Conservation (phyloP, 2,329 filamentous ascomycete genomes). For the Periglandula ipomoeae region DNA sequence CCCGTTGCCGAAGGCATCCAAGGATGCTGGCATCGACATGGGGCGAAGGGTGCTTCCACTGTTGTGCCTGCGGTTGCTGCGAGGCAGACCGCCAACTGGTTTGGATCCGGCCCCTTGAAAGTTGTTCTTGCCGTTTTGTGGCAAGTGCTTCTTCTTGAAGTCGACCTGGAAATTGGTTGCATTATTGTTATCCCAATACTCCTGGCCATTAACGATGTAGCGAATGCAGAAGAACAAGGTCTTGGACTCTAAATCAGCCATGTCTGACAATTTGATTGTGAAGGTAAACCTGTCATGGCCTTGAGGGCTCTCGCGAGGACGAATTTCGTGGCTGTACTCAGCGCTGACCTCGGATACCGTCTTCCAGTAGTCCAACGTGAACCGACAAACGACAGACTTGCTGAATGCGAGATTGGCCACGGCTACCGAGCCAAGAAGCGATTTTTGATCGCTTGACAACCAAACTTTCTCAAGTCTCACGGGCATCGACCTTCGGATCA, state of each 20-base stretch:
- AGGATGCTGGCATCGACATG: constrained; percentile 45
- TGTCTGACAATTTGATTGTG: constrained; percentile 84
- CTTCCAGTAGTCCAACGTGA: constrained; percentile 98
- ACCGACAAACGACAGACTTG: constrained; percentile 82
- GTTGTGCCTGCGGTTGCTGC: constrained; percentile 51
- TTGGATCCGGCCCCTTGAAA: constrained; percentile 41
- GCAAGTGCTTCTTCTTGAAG: constrained; percentile 71
- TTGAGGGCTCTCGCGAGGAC: constrained; percentile 52
- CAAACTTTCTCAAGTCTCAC: constrained; percentile 81
- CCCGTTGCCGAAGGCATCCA: constrained; percentile 64
- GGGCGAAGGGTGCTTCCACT: constrained; percentile 34
- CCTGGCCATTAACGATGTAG: constrained; percentile 73
- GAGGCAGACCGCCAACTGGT: constrained; percentile 48
- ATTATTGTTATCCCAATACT: constrained; percentile 94
- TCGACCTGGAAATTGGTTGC: constrained; percentile 86
- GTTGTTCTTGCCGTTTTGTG: constrained; percentile 48
- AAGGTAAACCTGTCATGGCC: constrained; percentile 88
- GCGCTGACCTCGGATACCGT: constrained; percentile 89
- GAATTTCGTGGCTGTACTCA: constrained; percentile 77
- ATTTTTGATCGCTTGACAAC: constrained; percentile 81
- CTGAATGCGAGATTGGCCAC: constrained; percentile 86
- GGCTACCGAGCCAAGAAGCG: constrained; percentile 70
- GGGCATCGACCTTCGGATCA: constrained; percentile 51
- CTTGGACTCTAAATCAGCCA: constrained; percentile 85
- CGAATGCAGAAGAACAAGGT: constrained; percentile 87